Conservation (phyloP, 2,329 filamentous ascomycete genomes). For the Monosporascus sp. region DNA sequence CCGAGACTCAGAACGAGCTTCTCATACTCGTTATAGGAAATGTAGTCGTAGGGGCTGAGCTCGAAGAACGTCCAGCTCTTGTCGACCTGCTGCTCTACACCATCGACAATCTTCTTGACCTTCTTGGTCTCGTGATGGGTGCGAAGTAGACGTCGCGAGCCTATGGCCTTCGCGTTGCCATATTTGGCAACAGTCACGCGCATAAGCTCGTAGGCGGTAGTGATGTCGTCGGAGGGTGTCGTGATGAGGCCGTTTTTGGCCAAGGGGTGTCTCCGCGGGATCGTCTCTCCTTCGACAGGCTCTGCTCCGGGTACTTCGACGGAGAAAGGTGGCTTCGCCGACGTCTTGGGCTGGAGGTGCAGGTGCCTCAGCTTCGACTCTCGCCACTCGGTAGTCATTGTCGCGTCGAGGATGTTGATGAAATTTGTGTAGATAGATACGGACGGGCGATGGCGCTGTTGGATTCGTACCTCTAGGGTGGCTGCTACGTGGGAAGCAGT, state of each 20-base stretch:
- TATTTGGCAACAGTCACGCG: constrained; percentile 59
- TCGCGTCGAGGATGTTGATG: constrained; percentile 5
- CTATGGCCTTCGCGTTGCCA: constrained; percentile 61
- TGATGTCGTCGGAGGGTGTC: constrained; percentile 58
- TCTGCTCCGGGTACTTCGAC: constrained; percentile 61
- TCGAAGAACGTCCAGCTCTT: constrained; percentile 90
- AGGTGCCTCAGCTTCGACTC: constrained; percentile 23
- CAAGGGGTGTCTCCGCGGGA: constrained; percentile 60
- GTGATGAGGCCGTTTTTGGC: constrained; percentile 57
- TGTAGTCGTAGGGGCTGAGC: constrained; percentile 71
- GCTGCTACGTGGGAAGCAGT: no score
- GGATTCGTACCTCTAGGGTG: no score
- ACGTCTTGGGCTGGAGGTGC: constrained; percentile 38
- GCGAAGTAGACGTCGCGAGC: constrained; percentile 67
- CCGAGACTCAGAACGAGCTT: constrained; percentile 62
- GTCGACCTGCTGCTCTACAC: constrained; percentile 71
- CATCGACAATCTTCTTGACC: constrained; percentile 82
- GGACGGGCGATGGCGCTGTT: not conserved
- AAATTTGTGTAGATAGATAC: no score
- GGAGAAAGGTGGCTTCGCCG: constrained; percentile 59
- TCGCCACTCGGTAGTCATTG: constrained; percentile 23
- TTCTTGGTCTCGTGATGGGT: constrained; percentile 81
- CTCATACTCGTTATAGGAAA: constrained; percentile 75
- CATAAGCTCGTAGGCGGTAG: constrained; percentile 72
- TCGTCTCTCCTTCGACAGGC: constrained; percentile 66